These are phyloP conservation scores for Lipomyces oligophaga DNA, from an alignment of 805 yeast species.

Conservation along the genomic window DNA sequence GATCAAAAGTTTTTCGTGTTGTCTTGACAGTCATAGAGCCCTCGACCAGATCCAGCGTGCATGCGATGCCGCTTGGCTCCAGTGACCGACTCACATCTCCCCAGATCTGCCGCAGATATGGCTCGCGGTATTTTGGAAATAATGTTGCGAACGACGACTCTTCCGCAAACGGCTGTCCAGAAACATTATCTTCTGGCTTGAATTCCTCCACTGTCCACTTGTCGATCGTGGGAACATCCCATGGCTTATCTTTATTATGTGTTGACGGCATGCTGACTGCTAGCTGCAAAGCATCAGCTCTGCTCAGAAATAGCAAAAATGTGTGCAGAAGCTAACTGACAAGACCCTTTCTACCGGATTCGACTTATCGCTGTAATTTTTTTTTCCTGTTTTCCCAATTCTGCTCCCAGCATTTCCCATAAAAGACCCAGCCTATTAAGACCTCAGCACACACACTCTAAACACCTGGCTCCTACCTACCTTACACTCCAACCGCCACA, in stretches of 20 bases:
- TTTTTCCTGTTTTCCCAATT: background rate
- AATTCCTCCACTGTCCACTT: constrained; percentile 87
- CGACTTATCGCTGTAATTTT: background rate
- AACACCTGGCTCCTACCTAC: no score
- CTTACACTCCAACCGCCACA: background rate
- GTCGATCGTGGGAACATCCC: constrained; percentile 26
- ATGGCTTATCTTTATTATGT: constrained; percentile 88
- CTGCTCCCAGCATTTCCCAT: background rate
- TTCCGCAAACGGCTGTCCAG: constrained; percentile 88
- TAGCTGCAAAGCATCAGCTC: no score
- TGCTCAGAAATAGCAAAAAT: no score
- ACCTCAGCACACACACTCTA: no score
- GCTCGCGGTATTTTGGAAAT: constrained; percentile 95
- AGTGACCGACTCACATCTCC: constrained; percentile 82
- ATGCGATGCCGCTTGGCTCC: constrained; percentile 63
- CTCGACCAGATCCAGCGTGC: constrained; percentile 84
- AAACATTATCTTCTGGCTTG: constrained; percentile 79
- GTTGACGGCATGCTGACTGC: constrained; percentile 81
- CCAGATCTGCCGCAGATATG: constrained; percentile 85
- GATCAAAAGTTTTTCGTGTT: constrained; percentile 92
- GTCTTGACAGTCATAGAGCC: constrained; percentile 97
- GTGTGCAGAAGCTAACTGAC: no score
- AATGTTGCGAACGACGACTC: constrained; percentile 92
- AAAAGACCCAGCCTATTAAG: no score
- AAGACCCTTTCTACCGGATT: no score